Evolutionary conservation across 148 eudicot species (phyloP).

Genomic region (Vaccinium vitisidaea): DNA sequence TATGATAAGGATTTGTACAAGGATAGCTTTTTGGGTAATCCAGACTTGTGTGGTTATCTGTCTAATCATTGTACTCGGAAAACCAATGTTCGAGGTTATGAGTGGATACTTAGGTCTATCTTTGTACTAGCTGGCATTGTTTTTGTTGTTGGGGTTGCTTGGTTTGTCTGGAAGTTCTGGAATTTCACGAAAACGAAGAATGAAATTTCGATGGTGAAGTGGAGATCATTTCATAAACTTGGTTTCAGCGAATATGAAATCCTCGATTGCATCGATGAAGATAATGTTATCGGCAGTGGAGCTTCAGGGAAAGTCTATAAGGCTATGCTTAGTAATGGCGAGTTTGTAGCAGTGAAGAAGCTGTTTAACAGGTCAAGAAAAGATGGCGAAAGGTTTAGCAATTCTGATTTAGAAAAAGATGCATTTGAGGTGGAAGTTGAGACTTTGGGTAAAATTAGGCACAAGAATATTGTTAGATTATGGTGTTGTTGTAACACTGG

Average conservation of each 20-base stretch:
- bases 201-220: conserved; percentile 24
- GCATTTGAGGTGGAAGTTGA: conserved; percentile 49
- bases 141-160: conserved; percentile 30
- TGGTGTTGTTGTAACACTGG: conserved; percentile 46
- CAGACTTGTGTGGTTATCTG: conserved; percentile 28
- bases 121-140: conserved; percentile 25
- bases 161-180: conserved; percentile 29
- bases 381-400: background rate
- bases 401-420: conserved; percentile 15
- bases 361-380: conserved; percentile 19
- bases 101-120: conserved; percentile 28
- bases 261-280: conserved; percentile 34
- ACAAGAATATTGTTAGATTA: conserved; percentile 48
- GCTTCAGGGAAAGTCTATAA: conserved; percentile 54
- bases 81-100: background rate
- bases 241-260: conserved; percentile 43
- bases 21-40: conserved; percentile 50
- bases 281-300: conserved; percentile 47
- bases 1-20: conserved; percentile 26
- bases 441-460: conserved; percentile 50
- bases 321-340: conserved; percentile 41
- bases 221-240: conserved; percentile 54
- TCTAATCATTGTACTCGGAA: conserved; percentile 23
- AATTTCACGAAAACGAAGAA: conserved; percentile 22
- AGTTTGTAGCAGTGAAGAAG: conserved; percentile 50